These are phyloP conservation scores for Camelina hispida DNA, from an alignment of 345 rosid species.

Conservation along the genomic window DNA sequence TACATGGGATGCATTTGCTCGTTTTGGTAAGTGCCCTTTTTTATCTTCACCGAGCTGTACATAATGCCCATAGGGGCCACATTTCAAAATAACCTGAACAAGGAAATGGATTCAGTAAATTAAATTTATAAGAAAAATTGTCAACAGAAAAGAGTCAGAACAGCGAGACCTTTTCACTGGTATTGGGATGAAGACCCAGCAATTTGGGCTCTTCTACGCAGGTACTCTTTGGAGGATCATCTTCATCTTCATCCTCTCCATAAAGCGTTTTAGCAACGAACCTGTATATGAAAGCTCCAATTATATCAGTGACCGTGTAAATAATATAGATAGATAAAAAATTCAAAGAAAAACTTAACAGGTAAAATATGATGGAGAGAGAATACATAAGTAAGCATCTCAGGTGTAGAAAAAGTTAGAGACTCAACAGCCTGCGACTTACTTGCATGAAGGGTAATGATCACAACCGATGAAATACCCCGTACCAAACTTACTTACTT, in stretches of 20 bases:
- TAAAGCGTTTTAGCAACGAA: conserved; percentile 88
- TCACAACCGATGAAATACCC: conserved; percentile 96
- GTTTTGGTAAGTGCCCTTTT: conserved; percentile 71
- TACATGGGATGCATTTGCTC: conserved; percentile 83
- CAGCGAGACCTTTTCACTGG: conserved; percentile 79
- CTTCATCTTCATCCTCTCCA: conserved; percentile 82
- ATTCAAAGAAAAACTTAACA: not conserved
- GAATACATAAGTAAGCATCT: conserved; percentile 13
- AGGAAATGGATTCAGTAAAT: conserved; percentile 29
- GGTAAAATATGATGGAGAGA: conserved; percentile 13
- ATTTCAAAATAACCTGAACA: conserved; percentile 79
- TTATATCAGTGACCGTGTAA: conserved; percentile 5
- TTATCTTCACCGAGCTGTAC: conserved; percentile 95
- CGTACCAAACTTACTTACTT: conserved; percentile 79
- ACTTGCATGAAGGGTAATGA: conserved; percentile 95
- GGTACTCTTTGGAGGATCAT: conserved; percentile 50
- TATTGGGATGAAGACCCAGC: conserved; percentile 79
- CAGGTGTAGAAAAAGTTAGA: not conserved
- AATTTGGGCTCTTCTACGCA: conserved; percentile 78
- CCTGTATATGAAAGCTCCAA: conserved; percentile 49
- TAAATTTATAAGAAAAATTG: conserved; percentile 1
- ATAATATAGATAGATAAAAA: conserved; percentile 3
- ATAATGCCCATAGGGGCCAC: conserved; percentile 91
- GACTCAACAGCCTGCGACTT: conserved; percentile 49
- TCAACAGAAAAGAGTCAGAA: conserved; percentile 29